Base-by-base conservation (phyloP, 2,329 filamentous ascomycete species). In the Fusarium phyllophilum region DNA sequence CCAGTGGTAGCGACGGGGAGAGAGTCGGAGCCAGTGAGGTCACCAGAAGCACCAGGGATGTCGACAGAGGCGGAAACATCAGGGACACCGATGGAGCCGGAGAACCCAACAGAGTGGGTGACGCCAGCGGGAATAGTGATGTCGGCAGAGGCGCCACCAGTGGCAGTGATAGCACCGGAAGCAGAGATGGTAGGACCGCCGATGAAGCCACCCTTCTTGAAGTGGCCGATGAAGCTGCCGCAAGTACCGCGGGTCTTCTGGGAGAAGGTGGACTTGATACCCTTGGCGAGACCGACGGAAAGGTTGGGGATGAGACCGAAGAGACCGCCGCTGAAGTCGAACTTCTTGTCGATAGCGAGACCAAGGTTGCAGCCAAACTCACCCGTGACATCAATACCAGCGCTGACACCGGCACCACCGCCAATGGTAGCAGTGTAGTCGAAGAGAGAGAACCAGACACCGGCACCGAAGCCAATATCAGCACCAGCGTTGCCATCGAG, bases 391-490 rank as follows among this genome's bases (percentile, higher is more conserved):
- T 75, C 71, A 14, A 86, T 70, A 45, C 79, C 82, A 78, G 84
- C 86, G 41, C 72, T 58, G 17, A 77, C 76, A 14, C 80, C 81
- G 39, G 76, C 77, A 13, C 80, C 80, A 33, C 75, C 78, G 55
- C 82, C 82, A 67, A 86, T 81, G 59, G 81, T 78, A 68, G 82
- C 81, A 63, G 85, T 82, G 78, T 89, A 88, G 74, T 90, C 85
- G 20, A 88, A 83, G 13, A 90, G 78, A 79, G 89, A 86, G 66
- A 85, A 85, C 77, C 83, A 89, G 49, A 89, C 80, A 62, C 81
- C 82, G 24, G 85, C 75, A 68, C 84, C 83, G 36, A 73, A 73
- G 26, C 70, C 70, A 46, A 85, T 81, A 39, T 83, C 84, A n/a
- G 66, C 81, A 33, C 83, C 84, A 26, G 48, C 64, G 15, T n/a